These are phyloP conservation scores for Echria macrotheca DNA, from an alignment of 495 filamentous ascomycete species.

Conservation along the genomic window DNA sequence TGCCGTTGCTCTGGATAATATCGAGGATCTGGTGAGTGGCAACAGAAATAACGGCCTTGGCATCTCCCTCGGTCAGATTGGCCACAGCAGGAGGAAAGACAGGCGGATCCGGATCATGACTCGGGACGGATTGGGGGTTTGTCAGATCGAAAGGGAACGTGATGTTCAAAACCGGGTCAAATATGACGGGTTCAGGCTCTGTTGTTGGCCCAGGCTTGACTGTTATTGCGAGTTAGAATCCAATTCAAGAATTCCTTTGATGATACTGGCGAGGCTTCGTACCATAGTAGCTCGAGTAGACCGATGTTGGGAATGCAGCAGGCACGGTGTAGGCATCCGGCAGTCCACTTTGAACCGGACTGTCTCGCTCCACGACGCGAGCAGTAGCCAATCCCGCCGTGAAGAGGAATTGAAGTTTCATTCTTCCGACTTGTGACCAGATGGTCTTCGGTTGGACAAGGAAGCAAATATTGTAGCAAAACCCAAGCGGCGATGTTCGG, in stretches of 20 bases:
- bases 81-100: slow-evolving; percentile 40
- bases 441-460: too few species aligned
- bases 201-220: slow-evolving; percentile 46
- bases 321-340: slow-evolving; percentile 41
- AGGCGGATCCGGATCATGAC: slow-evolving; percentile 43
- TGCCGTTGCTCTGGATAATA: too few species aligned
- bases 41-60: slow-evolving; percentile 37
- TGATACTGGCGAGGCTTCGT: not conserved
- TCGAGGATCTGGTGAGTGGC: slow-evolving; percentile 37
- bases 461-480: too few species aligned
- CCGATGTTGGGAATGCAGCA: slow-evolving; percentile 49
- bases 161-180: slow-evolving; percentile 52
- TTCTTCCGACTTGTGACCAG: too few species aligned
- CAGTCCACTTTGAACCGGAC: too few species aligned
- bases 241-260: too few species aligned
- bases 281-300: slow-evolving; percentile 48
- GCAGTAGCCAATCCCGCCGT: too few species aligned
- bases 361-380: too few species aligned
- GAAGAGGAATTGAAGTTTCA: too few species aligned
- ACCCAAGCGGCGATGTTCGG: too few species aligned
- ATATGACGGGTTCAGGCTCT: slow-evolving; percentile 54
- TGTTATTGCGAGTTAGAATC: not conserved
- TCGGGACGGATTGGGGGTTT: slow-evolving; percentile 47
- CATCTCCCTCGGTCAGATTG: slow-evolving; percentile 35
- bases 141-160: slow-evolving; percentile 55